Percentiles rank a stretch among this genome's conserved stretches.
Conservation (phyloP, 1,139 yeast species). For the Kodamaea suecica region DNA sequence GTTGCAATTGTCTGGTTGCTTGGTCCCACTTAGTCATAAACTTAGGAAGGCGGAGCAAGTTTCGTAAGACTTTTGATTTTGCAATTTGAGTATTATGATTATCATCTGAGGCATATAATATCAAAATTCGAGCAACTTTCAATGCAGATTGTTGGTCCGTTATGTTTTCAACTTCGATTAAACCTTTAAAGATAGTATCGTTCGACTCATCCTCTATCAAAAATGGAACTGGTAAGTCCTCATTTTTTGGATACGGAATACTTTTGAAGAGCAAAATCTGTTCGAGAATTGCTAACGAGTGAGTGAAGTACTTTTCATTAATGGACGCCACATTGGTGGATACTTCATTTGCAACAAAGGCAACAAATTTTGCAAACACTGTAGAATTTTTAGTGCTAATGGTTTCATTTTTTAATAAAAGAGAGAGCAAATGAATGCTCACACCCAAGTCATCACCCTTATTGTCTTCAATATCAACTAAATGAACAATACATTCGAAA, state of each 20-base stretch:
- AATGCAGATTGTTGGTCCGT: slow-evolving; percentile 46
- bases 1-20: slow-evolving; percentile 10
- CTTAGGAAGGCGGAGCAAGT: slow-evolving; percentile 17
- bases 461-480: slow-evolving; percentile 10
- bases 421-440: slow-evolving; percentile 10
- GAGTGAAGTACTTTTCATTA: slow-evolving; percentile 49
- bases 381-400: slow-evolving; percentile 6
- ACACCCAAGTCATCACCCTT: slow-evolving; percentile 11
- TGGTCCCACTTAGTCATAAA: slow-evolving; percentile 10
- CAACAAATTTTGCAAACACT: slow-evolving; percentile 31
- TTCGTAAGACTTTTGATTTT: slow-evolving; percentile 34
- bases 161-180: slow-evolving; percentile 40
- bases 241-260: slow-evolving; percentile 29
- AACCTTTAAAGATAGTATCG: slow-evolving; percentile 37
- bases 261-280: slow-evolving; percentile 45
- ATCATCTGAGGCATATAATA: slow-evolving; percentile 50
- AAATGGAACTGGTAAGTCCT: slow-evolving; percentile 9
- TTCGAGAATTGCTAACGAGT: slow-evolving; percentile 48
- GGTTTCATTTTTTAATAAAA: slow-evolving; percentile 11
- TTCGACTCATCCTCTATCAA: slow-evolving; percentile 28
- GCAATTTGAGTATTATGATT: slow-evolving; percentile 38
- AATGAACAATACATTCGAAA: slow-evolving; percentile 15
- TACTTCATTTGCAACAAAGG: slow-evolving; percentile 36
- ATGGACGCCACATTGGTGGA: slow-evolving; percentile 19
- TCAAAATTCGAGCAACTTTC: slow-evolving; percentile 50